Percentiles rank a stretch among this genome's conserved stretches.
phyloP scores from a whole-genome alignment of 2,329 filamentous ascomycete species.

The Diaporthe sp. region DNA sequence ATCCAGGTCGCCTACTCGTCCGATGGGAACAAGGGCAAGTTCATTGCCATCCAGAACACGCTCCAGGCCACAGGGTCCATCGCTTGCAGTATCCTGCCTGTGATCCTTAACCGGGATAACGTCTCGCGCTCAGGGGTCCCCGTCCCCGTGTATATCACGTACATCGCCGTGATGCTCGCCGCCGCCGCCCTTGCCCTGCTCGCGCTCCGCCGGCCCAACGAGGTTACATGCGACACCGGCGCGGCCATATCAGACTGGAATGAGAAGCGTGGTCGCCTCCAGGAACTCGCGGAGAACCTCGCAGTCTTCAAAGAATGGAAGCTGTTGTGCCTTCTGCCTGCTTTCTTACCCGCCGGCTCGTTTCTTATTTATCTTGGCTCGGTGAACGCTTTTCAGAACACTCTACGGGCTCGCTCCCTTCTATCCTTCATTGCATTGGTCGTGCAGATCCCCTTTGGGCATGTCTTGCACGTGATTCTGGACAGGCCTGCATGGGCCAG shows the following conservation, averaged over 20 bases:
- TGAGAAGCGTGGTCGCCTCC: background rate
- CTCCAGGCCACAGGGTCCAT: background rate
- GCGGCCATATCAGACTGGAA: background rate
- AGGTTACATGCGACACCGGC: background rate
- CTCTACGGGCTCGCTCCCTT: background rate
- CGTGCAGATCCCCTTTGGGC: background rate
- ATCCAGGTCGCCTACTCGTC: constrained; percentile 3
- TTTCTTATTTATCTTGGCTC: constrained; percentile 7
- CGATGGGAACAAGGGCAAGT: background rate
- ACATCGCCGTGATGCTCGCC: background rate
- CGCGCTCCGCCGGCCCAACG: background rate
- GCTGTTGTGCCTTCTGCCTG: background rate
- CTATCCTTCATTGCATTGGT: background rate
- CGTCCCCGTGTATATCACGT: background rate
- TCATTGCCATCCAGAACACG: background rate
- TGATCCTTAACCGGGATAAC: background rate
- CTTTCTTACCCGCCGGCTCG: background rate
- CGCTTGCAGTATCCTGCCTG: background rate
- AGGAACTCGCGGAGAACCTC: background rate
- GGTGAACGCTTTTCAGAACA: background rate
- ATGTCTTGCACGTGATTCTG: background rate
- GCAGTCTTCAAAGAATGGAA: background rate
- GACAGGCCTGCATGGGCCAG: background rate
- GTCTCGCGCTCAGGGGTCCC: background rate
- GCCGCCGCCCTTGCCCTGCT: background rate